A percentile compares a stretch with the other conserved stretches of the same genome.
Evolutionary conservation across 2,329 filamentous ascomycete genomes (phyloP).

Genomic region (Talaromyces sp.): DNA sequence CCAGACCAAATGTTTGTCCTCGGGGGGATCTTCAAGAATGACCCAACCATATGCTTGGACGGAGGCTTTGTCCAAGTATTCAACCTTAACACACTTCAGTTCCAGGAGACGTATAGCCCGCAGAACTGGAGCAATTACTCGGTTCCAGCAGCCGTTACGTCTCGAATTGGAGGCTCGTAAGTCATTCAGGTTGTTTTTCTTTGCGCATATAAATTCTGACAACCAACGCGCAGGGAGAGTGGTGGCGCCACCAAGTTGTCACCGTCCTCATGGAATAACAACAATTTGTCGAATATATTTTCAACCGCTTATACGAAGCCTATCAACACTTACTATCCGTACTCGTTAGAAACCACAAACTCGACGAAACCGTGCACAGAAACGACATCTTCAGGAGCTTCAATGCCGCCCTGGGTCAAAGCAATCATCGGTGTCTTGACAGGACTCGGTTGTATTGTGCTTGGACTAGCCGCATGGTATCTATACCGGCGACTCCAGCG

Average conservation of each 20-base stretch:
- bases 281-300: slow-evolving; percentile 51
- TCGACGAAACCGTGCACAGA: background rate
- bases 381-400: background rate
- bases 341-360: slow-evolving; percentile 22
- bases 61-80: slow-evolving; percentile 49
- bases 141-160: slow-evolving; percentile 23
- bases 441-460: background rate
- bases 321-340: slow-evolving; percentile 58
- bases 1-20: slow-evolving; percentile 45
- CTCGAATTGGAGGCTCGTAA: slow-evolving; percentile 32
- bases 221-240: slow-evolving; percentile 15
- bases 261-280: slow-evolving; percentile 42
- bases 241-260: slow-evolving; percentile 25
- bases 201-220: background rate
- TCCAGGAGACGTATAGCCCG: slow-evolving; percentile 26
- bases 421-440: background rate
- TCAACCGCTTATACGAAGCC: slow-evolving; percentile 48
- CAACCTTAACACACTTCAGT: slow-evolving; percentile 29
- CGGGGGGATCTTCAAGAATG: slow-evolving; percentile 22
- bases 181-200: slow-evolving; percentile 7
- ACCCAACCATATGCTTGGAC: slow-evolving; percentile 41
- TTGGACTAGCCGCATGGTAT: background rate
- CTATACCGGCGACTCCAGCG: background rate
- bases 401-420: background rate
- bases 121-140: slow-evolving; percentile 25